Evolutionary conservation across 2,329 filamentous ascomycete species (phyloP).

Genomic region (Coniella lustricola): DNA sequence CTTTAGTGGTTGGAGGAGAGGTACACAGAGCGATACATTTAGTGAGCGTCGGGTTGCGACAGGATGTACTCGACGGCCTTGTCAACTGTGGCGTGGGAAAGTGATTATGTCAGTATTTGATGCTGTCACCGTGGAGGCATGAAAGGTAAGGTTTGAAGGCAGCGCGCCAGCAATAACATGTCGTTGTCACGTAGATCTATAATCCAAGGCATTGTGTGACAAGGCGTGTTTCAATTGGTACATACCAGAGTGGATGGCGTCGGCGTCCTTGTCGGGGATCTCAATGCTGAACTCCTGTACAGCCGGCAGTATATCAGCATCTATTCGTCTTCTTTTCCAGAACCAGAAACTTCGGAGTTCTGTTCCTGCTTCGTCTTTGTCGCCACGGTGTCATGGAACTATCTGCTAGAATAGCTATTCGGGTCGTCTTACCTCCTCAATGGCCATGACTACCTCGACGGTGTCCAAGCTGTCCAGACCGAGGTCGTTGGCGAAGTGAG

Average conservation of each 20-base stretch:
- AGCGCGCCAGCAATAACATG: too few species aligned
- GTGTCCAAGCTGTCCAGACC: conserved; percentile 96
- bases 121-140: too few species aligned
- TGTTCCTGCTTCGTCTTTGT: too few species aligned
- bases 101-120: neutral
- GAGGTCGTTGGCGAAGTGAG: conserved; percentile 96
- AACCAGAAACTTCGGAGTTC: too few species aligned
- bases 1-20: neutral
- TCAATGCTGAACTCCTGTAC: conserved; percentile 70
- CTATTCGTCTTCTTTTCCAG: neutral
- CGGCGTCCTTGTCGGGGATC: conserved; percentile 96
- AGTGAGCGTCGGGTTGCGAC: conserved; percentile 83
- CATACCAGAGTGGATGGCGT: conserved; percentile 89
- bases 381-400: too few species aligned
- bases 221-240: too few species aligned
- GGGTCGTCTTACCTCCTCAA: conserved; percentile 70
- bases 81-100: conserved; percentile 54
- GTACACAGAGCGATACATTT: conserved; percentile 22
- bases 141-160: too few species aligned
- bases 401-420: too few species aligned
- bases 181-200: too few species aligned
- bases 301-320: neutral
- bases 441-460: conserved; percentile 99
- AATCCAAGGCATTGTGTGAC: too few species aligned
- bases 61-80: conserved; percentile 93